Base-by-base conservation (phyloP, 495 filamentous ascomycete genomes). In the Durotheca rogersii region DNA sequence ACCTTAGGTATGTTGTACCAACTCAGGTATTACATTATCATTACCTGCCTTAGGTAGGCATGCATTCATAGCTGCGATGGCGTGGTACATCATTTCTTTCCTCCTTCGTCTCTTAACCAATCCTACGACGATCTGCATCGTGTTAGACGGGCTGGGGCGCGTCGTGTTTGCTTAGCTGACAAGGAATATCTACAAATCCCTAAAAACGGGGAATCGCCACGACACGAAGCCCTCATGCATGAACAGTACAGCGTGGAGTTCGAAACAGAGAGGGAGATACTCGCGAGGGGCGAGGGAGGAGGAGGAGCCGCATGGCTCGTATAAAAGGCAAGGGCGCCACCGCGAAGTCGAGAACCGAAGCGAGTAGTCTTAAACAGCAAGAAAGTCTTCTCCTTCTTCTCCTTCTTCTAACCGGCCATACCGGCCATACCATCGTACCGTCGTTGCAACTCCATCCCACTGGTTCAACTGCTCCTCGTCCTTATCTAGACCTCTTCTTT, bases 161-260 rank as follows among this genome's bases (percentile, higher is more conserved):
- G 46, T 58, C 55, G 48, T 53, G 49, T 53, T 58, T 39, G 21
- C 31, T n/a, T 47, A 18, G 39, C 50, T 30, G 33, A 27, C 38
- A 18, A 44, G n/a, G n/a, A n/a, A n/a, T n/a, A n/a, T n/a, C n/a
- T n/a, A n/a, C n/a, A n/a, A n/a, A n/a, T n/a, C 18, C 32, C 30
- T 29, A 29, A 45, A 44, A 27, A 27, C 9, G 23, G 23, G 20
- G 20, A 20, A 19, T 46, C 6, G 34, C 1, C 6, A 14, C 19
- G 16, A 38, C 27, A 35, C 29, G 18, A 36, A 25, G 20, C 6
- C 19, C n/a, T n/a, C n/a, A n/a, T n/a, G n/a, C n/a, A n/a, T n/a
- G n/a, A n/a, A n/a, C n/a, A n/a, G n/a, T 27, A 27, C 4, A 29
- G 34, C 31, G 32, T 33, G 12, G 30, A n/a, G 27, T 41, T 18